phyloP scores from a whole-genome alignment of 2,329 filamentous ascomycete species.

The Furcasterigmium sp. region DNA sequence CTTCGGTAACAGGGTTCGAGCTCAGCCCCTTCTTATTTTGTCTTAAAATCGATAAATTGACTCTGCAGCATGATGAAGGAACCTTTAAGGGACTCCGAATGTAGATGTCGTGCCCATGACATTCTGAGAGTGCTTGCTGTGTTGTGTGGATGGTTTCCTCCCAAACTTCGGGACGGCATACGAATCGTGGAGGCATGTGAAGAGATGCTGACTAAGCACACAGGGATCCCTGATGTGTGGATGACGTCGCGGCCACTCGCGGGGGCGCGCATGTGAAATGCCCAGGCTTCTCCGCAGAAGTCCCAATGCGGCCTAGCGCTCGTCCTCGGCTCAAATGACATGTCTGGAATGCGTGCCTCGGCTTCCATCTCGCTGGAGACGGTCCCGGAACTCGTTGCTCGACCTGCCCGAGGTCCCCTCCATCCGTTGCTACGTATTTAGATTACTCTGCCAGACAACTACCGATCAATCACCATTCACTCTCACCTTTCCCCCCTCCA shows the following conservation, averaged over 20 bases:
- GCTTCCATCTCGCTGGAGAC: constrained; percentile 3
- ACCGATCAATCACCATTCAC: not conserved
- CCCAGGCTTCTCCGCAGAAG: not conserved
- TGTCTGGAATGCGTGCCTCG: constrained; percentile 11
- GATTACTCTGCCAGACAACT: not conserved
- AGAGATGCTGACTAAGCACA: too few relatives aligned
- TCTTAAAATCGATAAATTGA: too few relatives aligned
- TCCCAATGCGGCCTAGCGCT: constrained; percentile 7
- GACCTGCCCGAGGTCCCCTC: not conserved
- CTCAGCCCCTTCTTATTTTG: too few relatives aligned
- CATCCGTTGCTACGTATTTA: not conserved
- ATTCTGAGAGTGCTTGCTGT: too few relatives aligned
- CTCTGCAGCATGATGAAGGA: too few relatives aligned
- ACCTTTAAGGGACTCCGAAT: too few relatives aligned
- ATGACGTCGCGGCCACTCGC: constrained; percentile 2
- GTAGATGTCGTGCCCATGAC: too few relatives aligned
- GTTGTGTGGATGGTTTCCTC: too few relatives aligned
- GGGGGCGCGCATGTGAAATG: constrained; percentile 4
- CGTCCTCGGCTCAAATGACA: constrained; percentile 7
- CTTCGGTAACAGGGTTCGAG: too few relatives aligned
- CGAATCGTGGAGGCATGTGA: too few relatives aligned
- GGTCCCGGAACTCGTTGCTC: not conserved
- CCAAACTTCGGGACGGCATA: too few relatives aligned
- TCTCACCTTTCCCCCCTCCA: not conserved
- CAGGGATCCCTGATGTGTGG: not conserved